phyloP scores from a whole-genome alignment of 2,329 filamentous ascomycete genomes.

The Fusarium continuum region DNA sequence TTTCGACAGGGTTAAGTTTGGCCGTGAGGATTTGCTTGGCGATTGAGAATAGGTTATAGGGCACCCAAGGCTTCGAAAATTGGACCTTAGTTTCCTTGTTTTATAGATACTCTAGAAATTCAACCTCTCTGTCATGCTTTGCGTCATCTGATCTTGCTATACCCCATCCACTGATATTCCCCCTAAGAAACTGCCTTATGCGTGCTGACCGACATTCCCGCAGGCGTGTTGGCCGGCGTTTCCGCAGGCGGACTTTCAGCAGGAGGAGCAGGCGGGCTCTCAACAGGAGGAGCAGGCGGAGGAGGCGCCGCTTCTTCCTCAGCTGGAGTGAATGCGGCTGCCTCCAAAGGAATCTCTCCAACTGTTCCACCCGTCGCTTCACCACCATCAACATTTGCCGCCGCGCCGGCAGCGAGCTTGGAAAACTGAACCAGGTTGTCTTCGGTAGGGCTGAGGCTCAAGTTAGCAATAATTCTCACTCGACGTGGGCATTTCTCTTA shows the following conservation, averaged over 20 bases:
- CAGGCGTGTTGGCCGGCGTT: neutral
- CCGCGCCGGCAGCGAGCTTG: slow-evolving; percentile 25
- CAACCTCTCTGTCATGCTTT: too few species aligned
- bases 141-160: neutral
- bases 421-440: slow-evolving; percentile 33
- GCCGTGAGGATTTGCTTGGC: too few species aligned
- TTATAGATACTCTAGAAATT: too few species aligned
- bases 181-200: neutral
- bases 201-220: too few species aligned
- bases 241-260: slow-evolving; percentile 1
- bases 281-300: too few species aligned
- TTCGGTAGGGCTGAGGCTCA: slow-evolving; percentile 16
- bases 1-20: neutral
- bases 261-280: slow-evolving; percentile 11
- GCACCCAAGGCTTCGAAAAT: too few species aligned
- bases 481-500: slow-evolving; percentile 25
- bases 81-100: neutral
- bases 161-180: neutral
- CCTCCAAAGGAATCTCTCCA: slow-evolving; percentile 32
- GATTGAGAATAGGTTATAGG: too few species aligned
- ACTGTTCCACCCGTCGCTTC: slow-evolving; percentile 34
- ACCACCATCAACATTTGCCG: slow-evolving; percentile 34
- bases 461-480: neutral
- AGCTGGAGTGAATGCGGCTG: slow-evolving; percentile 34
- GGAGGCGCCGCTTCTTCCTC: slow-evolving; percentile 20